Evolutionary conservation across 139 green algal species (phyloP), one percentile per base, ranked within the genome.

Genomic region (Nannochloris sp.): DNA sequence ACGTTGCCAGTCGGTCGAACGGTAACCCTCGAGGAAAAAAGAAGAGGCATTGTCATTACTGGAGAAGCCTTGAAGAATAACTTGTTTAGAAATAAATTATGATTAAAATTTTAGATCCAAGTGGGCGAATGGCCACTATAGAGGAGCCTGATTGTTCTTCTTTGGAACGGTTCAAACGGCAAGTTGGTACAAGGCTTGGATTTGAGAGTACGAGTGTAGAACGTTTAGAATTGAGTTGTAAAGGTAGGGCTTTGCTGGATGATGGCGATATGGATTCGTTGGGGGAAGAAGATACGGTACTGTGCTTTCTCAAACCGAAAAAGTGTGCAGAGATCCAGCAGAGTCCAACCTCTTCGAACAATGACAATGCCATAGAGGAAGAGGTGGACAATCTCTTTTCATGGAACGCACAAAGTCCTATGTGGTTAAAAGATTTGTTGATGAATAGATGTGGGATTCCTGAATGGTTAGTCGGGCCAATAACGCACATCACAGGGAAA

Each of bases 1-100:
- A 76, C 70, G 11, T 57, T 76, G 48, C 70, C 70, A 8, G 14
- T 18, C 10, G 12, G 60, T 44, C 36, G 72, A 1, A 48, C 57
- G 37, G 48, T 60, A 1, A 70, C 37, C 3, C 25, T 40, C 7
- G 69, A 80, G 9, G 66, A 74, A 36, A 74, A 57, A 43, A 73
- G 69, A 64, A 59, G 73, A 19, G 49, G 54, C 2, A 61, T 69
- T 4, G 29, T 80, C 16, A 80, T 80, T 18, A 69, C 72, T 46
- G 73, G 49, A 2, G 64, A 68, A n/a, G 34, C 43, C 11, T 57
- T 80, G 57, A 55, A 53, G 2, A 16, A 40, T 21, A 57, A 53
- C n/a, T 63, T 80, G 11, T 11, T 68, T 29, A 16, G 8, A n/a
- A 24, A 37, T 25, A 14, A 14, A 69, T 44, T n/a, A 63, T 29